Conservation (phyloP, 1,284 basidiomycete species). For the Schizophyllum commune region DNA sequence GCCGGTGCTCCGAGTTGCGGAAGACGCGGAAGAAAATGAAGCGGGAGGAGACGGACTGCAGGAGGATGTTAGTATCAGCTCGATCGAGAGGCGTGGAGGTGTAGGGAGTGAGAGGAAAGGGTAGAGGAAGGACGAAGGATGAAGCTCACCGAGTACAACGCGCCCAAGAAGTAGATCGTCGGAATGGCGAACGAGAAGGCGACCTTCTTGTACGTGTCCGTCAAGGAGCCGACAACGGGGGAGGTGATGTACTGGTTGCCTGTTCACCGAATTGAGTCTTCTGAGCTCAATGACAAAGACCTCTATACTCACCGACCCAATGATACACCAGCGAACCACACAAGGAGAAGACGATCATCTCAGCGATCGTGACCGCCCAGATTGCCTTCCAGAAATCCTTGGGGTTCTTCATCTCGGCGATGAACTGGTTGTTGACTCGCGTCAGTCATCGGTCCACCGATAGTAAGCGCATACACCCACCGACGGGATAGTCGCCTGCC, state of each 20-base stretch:
- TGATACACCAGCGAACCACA: constrained; percentile 57
- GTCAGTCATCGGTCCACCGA: not conserved
- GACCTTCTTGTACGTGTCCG: constrained; percentile 35
- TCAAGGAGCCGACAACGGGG: constrained; percentile 40
- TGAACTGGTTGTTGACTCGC: constrained; percentile 27
- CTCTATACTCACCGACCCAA: constrained; percentile 27
- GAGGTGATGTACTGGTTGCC: constrained; percentile 43
- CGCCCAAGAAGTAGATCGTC: constrained; percentile 42
- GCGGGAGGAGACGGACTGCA: constrained; percentile 37
- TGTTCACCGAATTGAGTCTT: constrained; percentile 12
- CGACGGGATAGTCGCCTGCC: constrained; percentile 45
- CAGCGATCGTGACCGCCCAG: constrained; percentile 40
- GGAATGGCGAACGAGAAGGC: constrained; percentile 42
- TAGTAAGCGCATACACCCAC: constrained; percentile 11
- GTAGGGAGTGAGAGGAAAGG: not conserved
- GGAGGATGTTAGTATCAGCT: not conserved
- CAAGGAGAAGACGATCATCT: constrained; percentile 53
- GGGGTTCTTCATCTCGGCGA: constrained; percentile 51
- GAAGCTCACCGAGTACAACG: constrained; percentile 30
- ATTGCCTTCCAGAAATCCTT: constrained; percentile 59
- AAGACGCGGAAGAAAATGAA: constrained; percentile 47
- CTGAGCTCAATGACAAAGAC: not conserved
- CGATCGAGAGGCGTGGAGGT: not conserved
- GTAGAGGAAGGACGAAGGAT: not conserved
- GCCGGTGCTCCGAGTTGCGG: constrained; percentile 38